Percentiles rank a stretch among this genome's conserved stretches.
These are phyloP conservation scores for Paralagenidium karlingii DNA, from an alignment of 352 stramenopile species.

Conservation along the genomic window DNA sequence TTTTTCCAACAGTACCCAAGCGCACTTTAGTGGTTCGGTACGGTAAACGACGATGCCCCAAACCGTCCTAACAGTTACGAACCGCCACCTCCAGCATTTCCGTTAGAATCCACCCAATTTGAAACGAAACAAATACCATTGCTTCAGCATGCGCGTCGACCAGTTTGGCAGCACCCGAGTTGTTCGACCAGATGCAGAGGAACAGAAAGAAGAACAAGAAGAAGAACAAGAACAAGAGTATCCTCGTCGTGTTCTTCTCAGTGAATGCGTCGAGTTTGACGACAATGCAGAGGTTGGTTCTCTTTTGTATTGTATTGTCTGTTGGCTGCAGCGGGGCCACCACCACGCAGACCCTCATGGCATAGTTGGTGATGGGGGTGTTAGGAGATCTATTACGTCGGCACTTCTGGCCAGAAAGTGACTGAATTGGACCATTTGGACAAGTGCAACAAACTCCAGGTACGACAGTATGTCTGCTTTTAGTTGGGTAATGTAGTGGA, in stretches of 20 bases:
- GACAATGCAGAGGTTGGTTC: slow-evolving; percentile 23
- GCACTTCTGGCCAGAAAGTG: slow-evolving; percentile 65
- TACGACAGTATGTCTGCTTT: slow-evolving; percentile 3
- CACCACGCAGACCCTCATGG: not conserved
- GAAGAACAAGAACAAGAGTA: slow-evolving; percentile 15
- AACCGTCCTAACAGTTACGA: not conserved
- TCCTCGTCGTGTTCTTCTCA: slow-evolving; percentile 25
- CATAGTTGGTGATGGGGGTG: not conserved
- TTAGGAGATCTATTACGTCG: slow-evolving; percentile 74
- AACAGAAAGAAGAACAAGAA: too few species aligned
- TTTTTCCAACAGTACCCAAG: not conserved
- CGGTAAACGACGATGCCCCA: not conserved
- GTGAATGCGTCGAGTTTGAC: slow-evolving; percentile 55
- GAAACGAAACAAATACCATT: too few species aligned
- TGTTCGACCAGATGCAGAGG: too few species aligned
- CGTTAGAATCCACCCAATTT: not conserved
- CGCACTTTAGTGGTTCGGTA: not conserved
- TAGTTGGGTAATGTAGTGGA: not conserved
- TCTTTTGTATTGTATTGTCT: not conserved
- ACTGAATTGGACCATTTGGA: slow-evolving; percentile 52
- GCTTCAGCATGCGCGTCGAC: too few species aligned
- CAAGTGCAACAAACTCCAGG: slow-evolving; percentile 27
- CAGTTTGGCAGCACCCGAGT: too few species aligned
- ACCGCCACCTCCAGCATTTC: not conserved
- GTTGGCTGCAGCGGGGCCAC: not conserved